Evolutionary conservation across 805 yeast genomes (phyloP), one percentile per base, ranked within the genome.

Genomic region (Candida krabiensis): DNA sequence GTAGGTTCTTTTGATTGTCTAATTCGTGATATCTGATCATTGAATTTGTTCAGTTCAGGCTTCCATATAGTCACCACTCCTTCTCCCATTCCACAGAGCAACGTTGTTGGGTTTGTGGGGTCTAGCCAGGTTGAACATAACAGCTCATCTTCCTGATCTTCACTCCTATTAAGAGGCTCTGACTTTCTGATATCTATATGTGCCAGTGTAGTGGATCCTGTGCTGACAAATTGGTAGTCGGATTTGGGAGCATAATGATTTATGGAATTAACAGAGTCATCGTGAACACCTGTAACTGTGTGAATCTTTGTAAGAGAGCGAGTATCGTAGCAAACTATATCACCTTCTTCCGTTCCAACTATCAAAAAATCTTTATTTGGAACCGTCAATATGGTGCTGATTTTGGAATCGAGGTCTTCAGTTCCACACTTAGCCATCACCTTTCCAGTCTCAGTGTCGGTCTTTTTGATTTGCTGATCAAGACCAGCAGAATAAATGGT

Each of bases 131-230:
- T 67, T 52, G 87, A 83, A 39, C 89, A 72, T 29, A 91, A 63
- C n/a, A 91, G 64, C 56, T 91, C 99, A 55, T 91, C 98, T 49
- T 85, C 96, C 64, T 91, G 99, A 56, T 88, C 90, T 46, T 90
- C 98, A 25, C 90, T 80, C 27, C 73, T 73, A 3, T 75, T 63
- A 1, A 83, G 60, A 4, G 85, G 86, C 12, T 47, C 55, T 23
- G 38, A 37, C 50, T 83, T 86, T 33, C 96, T 67, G 3, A 83
- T 70, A 59, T 91, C 97, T 52, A 90, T 71, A 41, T 82, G 83
- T 1, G 88, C 74, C 29, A 91, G 65, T 0, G 90, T 83, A 3
- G 96, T 86, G 9, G 91, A 82, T 1, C 96, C 97, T 19, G 84
- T 70, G 0, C 93, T 77, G 17, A 89, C 70, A 51, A 79, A 86